These are phyloP conservation scores for Pseudonitzschia multiseries DNA, from an alignment of 108 stramenopile genomes.

Conservation along the genomic window DNA sequence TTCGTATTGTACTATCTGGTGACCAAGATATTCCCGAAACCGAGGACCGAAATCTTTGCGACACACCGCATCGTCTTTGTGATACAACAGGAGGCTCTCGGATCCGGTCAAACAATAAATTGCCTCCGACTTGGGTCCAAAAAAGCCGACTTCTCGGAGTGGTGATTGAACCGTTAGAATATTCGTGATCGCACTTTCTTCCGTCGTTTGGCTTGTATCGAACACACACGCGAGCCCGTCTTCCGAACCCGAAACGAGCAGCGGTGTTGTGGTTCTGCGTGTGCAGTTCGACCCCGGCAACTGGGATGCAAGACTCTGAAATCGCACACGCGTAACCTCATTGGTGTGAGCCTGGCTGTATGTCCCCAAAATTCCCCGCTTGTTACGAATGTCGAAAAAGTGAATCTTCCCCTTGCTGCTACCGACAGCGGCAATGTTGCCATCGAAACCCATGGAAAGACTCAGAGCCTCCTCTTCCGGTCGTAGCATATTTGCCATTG, in stretches of 20 bases:
- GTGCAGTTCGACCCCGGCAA: conserved; percentile 4
- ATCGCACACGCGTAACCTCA: conserved; percentile 75
- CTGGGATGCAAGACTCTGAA: conserved; percentile 36
- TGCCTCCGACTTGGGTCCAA: conserved; percentile 67
- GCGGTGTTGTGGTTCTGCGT: conserved; percentile 30
- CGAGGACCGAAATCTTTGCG: conserved; percentile 45
- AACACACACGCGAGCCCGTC: conserved; percentile 76
- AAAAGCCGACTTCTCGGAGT: conserved; percentile 73
- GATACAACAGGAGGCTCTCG: conserved; percentile 72
- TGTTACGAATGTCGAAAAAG: conserved; percentile 67
- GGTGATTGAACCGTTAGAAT: conserved; percentile 66
- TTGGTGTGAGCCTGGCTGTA: conserved; percentile 81
- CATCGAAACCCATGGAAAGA: conserved; percentile 74
- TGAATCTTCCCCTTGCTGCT: conserved; percentile 64
- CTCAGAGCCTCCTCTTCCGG: conserved; percentile 61
- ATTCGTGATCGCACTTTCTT: conserved; percentile 72
- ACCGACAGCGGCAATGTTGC: conserved; percentile 75
- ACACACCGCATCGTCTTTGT: conserved; percentile 40
- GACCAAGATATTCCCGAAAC: conserved; percentile 27
- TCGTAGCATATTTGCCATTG: conserved; percentile 16
- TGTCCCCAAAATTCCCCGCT: conserved; percentile 52
- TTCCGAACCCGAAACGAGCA: conserved; percentile 71
- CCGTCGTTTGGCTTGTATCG: conserved; percentile 77
- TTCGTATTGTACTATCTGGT: background rate
- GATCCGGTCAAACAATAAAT: conserved; percentile 78